Evolutionary conservation across 768 basidiomycete species (phyloP), one percentile per base, ranked within the genome.

Genomic region (Clathrus columnatus): DNA sequence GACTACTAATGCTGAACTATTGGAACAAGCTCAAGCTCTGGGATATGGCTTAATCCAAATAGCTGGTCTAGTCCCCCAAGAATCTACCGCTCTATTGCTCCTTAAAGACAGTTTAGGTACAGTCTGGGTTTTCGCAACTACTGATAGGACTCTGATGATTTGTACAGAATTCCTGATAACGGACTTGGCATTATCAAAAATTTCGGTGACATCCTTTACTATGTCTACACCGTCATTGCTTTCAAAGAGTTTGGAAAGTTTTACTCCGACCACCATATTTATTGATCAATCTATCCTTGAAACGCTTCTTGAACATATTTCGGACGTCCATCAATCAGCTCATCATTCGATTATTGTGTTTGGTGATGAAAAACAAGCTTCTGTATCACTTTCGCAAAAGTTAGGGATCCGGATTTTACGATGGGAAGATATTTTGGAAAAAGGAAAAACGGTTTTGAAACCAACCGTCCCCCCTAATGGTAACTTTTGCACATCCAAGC

Each of bases 71-170:
- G 72, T 78, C 43, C 76, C 80, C 2, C 71, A 73, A 50, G 76
- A 80, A 50, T 85, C 87, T 26, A 83, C 74, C 57, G 87, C 87
- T 7, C 66, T 92, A n/a, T 68, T 92, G 11, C 70, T 91, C 23
- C 71, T 93, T 41, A 87, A 92, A 59, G 91, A 92, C 63, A 69
- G 84, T 45, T 72, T 92, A 46, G 89, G 90, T 87, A 60, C 11
- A 76, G 65, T 32, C 21, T 18, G n/a, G 41, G 20, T 26, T 5
- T 26, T 32, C 28, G 63, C 56, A 6, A 50, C 54, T 17, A 50
- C 59, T 2, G 57, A 61, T 51, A 23, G 55, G 43, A 44, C 21
- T 46, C n/a, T 8, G 29, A n/a, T 32, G 21, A 27, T 56, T 41
- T 20, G 46, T 27, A 3, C 62, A 88, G 90, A 87, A 70, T 93